phyloP scores from a whole-genome alignment of 306 rosid genomes.

The Nissolia schottii region DNA sequence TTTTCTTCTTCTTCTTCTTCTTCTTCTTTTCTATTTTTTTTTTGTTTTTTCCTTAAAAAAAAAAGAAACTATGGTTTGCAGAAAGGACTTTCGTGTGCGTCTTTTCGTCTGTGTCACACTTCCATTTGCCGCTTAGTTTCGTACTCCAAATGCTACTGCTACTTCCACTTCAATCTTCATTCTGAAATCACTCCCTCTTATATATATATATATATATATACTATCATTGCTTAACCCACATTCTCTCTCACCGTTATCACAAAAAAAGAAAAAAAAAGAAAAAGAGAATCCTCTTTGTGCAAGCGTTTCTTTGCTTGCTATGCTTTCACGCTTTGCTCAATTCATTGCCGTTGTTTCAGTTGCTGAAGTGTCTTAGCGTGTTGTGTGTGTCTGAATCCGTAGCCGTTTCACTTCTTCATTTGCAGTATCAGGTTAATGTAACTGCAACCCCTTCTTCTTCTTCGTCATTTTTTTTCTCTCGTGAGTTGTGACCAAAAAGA shows the following conservation, averaged over 20 bases:
- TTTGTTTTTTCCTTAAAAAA: too few species aligned
- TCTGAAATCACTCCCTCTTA: neutral
- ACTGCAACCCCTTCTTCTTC: conserved; percentile 22
- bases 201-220: conserved; percentile 2
- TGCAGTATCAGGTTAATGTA: conserved; percentile 34
- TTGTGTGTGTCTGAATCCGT: conserved; percentile 18
- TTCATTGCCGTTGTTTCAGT: conserved; percentile 11
- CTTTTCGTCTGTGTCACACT: neutral
- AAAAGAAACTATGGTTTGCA: too few species aligned
- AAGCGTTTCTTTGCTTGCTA: conserved; percentile 13
- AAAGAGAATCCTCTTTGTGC: conserved; percentile 8
- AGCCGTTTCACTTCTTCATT: neutral
- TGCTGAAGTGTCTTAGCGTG: conserved; percentile 5
- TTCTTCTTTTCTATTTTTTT: too few species aligned
- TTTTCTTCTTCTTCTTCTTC: too few species aligned
- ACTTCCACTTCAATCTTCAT: conserved; percentile 2
- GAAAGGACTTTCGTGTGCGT: too few species aligned
- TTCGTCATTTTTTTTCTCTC: conserved; percentile 3
- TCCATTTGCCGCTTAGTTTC: neutral
- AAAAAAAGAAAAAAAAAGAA: too few species aligned
- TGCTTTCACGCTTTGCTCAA: conserved; percentile 19
- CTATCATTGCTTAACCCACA: conserved; percentile 39
- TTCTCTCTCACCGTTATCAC: conserved; percentile 26
- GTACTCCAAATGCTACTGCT: neutral
- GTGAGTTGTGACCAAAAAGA: conserved; percentile 14